phyloP scores from a whole-genome alignment of 345 rosid genomes.

The Nasturtium officinale region DNA sequence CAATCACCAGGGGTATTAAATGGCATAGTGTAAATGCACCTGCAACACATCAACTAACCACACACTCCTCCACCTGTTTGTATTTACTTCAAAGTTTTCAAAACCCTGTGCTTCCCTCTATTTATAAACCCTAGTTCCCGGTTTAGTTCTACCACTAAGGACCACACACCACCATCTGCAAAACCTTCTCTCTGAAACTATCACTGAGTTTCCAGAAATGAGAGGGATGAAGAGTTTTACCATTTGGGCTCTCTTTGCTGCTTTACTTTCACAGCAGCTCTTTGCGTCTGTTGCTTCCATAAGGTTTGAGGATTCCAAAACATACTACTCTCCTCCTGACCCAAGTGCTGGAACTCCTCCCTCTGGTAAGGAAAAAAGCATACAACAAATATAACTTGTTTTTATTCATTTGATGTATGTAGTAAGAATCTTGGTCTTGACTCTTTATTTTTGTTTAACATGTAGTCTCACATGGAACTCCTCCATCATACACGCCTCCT shows the following conservation, averaged over 20 bases:
- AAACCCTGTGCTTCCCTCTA: slow-evolving; percentile 31
- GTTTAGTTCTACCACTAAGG: slow-evolving; percentile 26
- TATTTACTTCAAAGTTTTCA: slow-evolving; percentile 56
- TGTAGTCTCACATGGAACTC: slow-evolving; percentile 54
- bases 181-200: slow-evolving; percentile 3
- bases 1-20: slow-evolving; percentile 38
- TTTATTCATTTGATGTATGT: neutral
- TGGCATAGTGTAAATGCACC: slow-evolving; percentile 60
- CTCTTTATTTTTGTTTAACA: neutral
- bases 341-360: slow-evolving; percentile 64
- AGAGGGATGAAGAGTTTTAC: slow-evolving; percentile 42
- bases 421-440: slow-evolving; percentile 25
- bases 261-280: slow-evolving; percentile 52
- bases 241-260: slow-evolving; percentile 50
- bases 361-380: slow-evolving; percentile 21
- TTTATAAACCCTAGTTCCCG: slow-evolving; percentile 33
- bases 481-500: slow-evolving; percentile 47
- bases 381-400: neutral
- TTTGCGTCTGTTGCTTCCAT: slow-evolving; percentile 48
- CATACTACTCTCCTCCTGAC: slow-evolving; percentile 70
- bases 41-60: slow-evolving; percentile 75
- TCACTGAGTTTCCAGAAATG: slow-evolving; percentile 7
- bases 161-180: slow-evolving; percentile 7
- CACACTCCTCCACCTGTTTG: slow-evolving; percentile 63
- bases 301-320: slow-evolving; percentile 61